Conservation (phyloP, 2,329 filamentous ascomycete genomes). For the Rhynchosporium graminicola region DNA sequence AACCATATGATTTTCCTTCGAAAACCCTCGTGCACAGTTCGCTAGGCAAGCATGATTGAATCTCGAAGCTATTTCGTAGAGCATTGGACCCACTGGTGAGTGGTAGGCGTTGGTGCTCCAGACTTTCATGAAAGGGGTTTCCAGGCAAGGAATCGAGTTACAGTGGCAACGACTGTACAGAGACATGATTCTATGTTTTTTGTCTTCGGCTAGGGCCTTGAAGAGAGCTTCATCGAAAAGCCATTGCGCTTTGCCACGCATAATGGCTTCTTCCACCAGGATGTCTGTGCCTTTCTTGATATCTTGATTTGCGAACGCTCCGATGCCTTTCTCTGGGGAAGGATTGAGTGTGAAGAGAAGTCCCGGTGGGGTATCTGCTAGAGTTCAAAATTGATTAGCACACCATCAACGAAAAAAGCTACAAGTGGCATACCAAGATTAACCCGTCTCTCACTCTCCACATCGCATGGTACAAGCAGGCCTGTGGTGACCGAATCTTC, state of each 20-base stretch:
- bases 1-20: too few species aligned
- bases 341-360: slow-evolving; percentile 8
- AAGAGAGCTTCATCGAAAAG: slow-evolving; percentile 3
- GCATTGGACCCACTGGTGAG: too few species aligned
- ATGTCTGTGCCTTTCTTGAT: slow-evolving; percentile 15
- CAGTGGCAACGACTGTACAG: not conserved
- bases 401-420: not conserved
- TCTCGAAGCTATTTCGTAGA: too few species aligned
- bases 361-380: not conserved
- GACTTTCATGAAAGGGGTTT: not conserved
- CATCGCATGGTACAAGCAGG: too few species aligned
- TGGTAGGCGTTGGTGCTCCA: not conserved
- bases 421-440: not conserved
- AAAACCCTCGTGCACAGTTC: too few species aligned
- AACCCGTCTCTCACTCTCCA: too few species aligned
- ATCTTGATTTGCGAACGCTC: slow-evolving; percentile 3
- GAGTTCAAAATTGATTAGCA: too few species aligned
- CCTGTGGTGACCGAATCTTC: too few species aligned
- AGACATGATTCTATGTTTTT: not conserved
- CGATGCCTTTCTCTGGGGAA: slow-evolving; percentile 2
- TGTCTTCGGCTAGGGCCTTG: not conserved
- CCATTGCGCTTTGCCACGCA: not conserved
- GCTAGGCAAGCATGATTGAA: too few species aligned
- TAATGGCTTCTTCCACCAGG: slow-evolving; percentile 12
- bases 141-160: not conserved